Base-by-base conservation (phyloP, 148 eudicot species). In the Selenicereus undatus region DNA sequence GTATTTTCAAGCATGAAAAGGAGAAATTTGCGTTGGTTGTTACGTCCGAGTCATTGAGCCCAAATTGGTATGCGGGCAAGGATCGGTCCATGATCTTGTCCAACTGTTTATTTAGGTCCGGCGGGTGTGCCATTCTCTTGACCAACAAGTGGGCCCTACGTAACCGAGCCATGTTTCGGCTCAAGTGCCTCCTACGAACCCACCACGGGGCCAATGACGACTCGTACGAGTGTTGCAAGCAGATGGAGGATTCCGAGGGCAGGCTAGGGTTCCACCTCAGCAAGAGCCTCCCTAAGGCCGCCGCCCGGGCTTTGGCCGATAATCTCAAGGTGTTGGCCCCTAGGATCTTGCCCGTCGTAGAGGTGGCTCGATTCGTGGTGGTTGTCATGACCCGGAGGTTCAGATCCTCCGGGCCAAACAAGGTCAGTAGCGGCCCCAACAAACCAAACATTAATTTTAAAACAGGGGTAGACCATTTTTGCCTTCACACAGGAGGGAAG, bases 81-180 rank as follows among this genome's bases (percentile, higher is more conserved):
- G 91, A 94, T 68, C 82, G 92, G 24, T 94, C 98, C 18, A 94
- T 91, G 97, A 91, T 94, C 16, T 69, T 94, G 1, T 85, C 97
- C 3, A 94, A 94, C 45, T 88, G 93, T 45, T 80, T 94, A 27
- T 94, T 94, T 71, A 78, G 98, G 68, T 83, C 94, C 0, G 98
- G 98, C 52, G 98, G 98, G 8, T 87, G 94, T 18, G 88, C 90
- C 0, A 83, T 94, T 39, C 68, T 94, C 1, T 56, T 94, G 79
- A 93, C 94, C 22, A 94, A 93, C 75, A 90, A 91, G 60, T 74
- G 77, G 45, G 75, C 81, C 50, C 32, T 85, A 4, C 64, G 81
- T 32, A 24, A 82, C 36, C 77, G 77, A 43, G 91, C 96, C 42
- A 91, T 89, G 90, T 82, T 94, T 14, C 90, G 82, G 75, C 82